A percentile compares a stretch with the other conserved stretches of the same genome.
Conservation (phyloP, 2,329 filamentous ascomycete genomes). For the Coleophoma eucalyptorum region DNA sequence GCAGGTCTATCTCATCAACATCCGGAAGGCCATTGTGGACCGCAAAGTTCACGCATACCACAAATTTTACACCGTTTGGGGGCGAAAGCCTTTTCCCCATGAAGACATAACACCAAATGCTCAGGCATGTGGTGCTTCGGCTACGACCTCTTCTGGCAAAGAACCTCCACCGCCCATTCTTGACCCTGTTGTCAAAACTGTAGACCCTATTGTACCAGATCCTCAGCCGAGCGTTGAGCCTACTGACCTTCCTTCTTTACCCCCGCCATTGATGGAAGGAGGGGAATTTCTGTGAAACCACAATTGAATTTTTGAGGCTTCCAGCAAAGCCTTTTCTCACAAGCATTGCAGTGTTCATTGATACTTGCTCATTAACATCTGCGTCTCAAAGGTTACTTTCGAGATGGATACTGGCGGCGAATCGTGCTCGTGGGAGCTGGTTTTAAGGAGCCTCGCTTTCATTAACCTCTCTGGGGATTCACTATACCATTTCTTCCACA, state of each 20-base stretch:
- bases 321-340: no score
- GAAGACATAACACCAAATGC: background rate
- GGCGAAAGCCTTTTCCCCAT: slow-evolving; percentile 3
- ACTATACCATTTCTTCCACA: no score
- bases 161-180: no score
- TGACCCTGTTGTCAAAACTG: background rate
- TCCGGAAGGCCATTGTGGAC: slow-evolving; percentile 6
- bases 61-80: slow-evolving; percentile 9
- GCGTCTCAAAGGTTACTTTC: no score
- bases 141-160: no score
- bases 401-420: no score
- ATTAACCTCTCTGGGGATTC: no score
- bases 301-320: no score
- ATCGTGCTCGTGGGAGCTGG: no score
- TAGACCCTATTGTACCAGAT: background rate
- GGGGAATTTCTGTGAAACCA: background rate
- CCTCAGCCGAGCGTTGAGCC: background rate
- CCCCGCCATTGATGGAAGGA: background rate
- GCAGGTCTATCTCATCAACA: slow-evolving; percentile 5
- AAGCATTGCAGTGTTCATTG: no score
- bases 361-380: no score
- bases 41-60: slow-evolving; percentile 8
- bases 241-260: background rate
- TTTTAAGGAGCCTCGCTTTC: no score
- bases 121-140: background rate